Conservation (phyloP, 805 yeast species). For the Yamadazyma nakazawae region DNA sequence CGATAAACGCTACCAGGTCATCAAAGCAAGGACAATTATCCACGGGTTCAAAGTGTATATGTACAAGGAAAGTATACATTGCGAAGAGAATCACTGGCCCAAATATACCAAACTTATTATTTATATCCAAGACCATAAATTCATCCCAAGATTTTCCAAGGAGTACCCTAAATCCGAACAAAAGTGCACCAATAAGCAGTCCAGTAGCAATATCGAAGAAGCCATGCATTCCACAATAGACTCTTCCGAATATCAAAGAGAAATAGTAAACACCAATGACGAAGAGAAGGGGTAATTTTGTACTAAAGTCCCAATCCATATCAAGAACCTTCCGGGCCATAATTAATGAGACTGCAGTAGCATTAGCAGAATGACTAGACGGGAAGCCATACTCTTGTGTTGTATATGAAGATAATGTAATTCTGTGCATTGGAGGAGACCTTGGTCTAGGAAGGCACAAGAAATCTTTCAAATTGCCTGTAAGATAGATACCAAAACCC, state of each 20-base stretch:
- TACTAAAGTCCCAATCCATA: slow-evolving; percentile 3
- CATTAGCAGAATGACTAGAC: slow-evolving; percentile 91
- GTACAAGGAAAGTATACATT: slow-evolving; percentile 50
- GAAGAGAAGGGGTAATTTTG: slow-evolving; percentile 12
- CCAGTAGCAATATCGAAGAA: slow-evolving; percentile 73
- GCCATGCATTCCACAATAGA: slow-evolving; percentile 98
- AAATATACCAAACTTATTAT: slow-evolving; percentile 20
- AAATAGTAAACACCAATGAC: slow-evolving; percentile 48
- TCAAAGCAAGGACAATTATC: slow-evolving; percentile 97
- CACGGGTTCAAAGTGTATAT: slow-evolving; percentile 76
- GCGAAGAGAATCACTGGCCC: slow-evolving; percentile 37
- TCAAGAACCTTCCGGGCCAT: slow-evolving; percentile 14
- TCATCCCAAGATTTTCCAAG: slow-evolving; percentile 46
- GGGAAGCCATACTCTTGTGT: slow-evolving; percentile 95
- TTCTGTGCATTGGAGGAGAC: slow-evolving; percentile 87
- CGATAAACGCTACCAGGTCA: slow-evolving; percentile 89
- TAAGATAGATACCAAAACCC: slow-evolving; percentile 67
- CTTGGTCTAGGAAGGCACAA: slow-evolving; percentile 89
- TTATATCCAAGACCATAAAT: slow-evolving; percentile 28
- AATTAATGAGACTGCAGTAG: slow-evolving; percentile 72
- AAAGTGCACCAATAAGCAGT: slow-evolving; percentile 52
- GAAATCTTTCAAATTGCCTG: slow-evolving; percentile 79
- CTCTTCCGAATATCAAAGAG: slow-evolving; percentile 71
- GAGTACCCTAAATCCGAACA: slow-evolving; percentile 47
- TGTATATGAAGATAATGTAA: slow-evolving; percentile 88